Percentiles rank a stretch among this genome's conserved stretches.
These are phyloP conservation scores for Lycium ferocissimum DNA, from an alignment of 257 asterid species.

Conservation along the genomic window DNA sequence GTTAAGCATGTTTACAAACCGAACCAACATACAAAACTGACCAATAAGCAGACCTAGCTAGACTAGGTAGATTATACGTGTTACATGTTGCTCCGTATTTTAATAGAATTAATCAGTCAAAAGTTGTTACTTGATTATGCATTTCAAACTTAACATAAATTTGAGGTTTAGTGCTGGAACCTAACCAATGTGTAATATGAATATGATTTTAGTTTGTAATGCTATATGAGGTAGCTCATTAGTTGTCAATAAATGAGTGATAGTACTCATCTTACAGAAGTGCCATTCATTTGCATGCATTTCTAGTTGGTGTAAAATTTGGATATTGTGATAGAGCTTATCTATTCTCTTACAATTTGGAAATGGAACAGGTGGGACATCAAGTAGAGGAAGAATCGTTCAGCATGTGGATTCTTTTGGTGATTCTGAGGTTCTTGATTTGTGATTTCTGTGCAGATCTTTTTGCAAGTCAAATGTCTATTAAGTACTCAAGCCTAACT, in stretches of 20 bases:
- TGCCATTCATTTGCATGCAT: background rate
- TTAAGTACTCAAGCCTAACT: background rate
- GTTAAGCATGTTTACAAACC: too few species aligned
- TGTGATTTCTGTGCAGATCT: background rate
- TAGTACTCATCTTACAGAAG: background rate
- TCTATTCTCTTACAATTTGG: conserved; percentile 19
- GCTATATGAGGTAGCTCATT: conserved; percentile 2
- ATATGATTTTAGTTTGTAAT: background rate
- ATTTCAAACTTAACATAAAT: background rate
- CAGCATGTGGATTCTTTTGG: conserved; percentile 82
- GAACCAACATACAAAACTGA: too few species aligned
- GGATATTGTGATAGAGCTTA: background rate
- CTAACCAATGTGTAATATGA: background rate
- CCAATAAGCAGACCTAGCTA: background rate
- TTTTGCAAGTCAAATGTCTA: background rate
- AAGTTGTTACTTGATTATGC: conserved; percentile 3
- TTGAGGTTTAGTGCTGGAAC: background rate
- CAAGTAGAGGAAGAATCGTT: conserved; percentile 72
- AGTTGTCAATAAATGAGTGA: background rate
- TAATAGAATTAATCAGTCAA: background rate
- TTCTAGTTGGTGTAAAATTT: background rate
- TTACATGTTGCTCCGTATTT: background rate
- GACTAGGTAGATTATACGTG: background rate
- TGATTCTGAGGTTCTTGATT: conserved; percentile 63
- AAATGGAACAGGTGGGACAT: conserved; percentile 67